Evolutionary conservation across 805 yeast species (phyloP).

Genomic region (Barnettozyma sucrosica): DNA sequence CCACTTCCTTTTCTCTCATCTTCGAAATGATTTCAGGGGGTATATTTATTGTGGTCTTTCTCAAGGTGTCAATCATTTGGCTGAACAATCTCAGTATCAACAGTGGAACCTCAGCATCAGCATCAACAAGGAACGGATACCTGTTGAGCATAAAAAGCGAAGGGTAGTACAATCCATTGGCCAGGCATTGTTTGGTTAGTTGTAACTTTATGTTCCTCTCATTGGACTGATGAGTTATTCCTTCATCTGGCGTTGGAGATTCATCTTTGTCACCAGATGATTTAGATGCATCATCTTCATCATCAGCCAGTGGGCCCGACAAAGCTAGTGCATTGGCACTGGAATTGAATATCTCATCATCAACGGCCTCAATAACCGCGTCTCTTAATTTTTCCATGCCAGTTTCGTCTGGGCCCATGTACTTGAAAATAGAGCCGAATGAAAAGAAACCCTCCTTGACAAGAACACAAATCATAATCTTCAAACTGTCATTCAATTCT

Average conservation of each 20-base stretch:
- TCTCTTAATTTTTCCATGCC: slow-evolving; percentile 40
- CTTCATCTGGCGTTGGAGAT: background rate
- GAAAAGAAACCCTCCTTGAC: slow-evolving; percentile 63
- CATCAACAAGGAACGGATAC: slow-evolving; percentile 54
- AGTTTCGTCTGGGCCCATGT: slow-evolving; percentile 47
- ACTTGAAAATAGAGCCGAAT: slow-evolving; percentile 54
- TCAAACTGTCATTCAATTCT: slow-evolving; percentile 37
- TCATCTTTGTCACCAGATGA: slow-evolving; percentile 5
- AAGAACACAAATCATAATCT: slow-evolving; percentile 45
- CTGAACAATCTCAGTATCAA: slow-evolving; percentile 46
- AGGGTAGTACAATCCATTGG: slow-evolving; percentile 59
- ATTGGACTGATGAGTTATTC: background rate
- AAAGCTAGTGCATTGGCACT: slow-evolving; percentile 76
- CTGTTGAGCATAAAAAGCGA: slow-evolving; percentile 50
- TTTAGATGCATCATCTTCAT: slow-evolving; percentile 46
- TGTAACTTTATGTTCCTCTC: slow-evolving; percentile 34
- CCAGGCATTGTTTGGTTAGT: slow-evolving; percentile 47
- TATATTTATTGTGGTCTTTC: slow-evolving; percentile 22
- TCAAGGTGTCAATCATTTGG: slow-evolving; percentile 44
- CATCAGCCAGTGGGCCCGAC: slow-evolving; percentile 77
- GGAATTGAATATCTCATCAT: slow-evolving; percentile 53
- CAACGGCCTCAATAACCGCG: slow-evolving; percentile 40
- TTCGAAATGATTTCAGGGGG: slow-evolving; percentile 6
- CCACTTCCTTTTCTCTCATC: slow-evolving; percentile 24
- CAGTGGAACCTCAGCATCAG: slow-evolving; percentile 43